phyloP scores from a whole-genome alignment of 1,139 yeast genomes.

The Blastobotrys persicus region DNA sequence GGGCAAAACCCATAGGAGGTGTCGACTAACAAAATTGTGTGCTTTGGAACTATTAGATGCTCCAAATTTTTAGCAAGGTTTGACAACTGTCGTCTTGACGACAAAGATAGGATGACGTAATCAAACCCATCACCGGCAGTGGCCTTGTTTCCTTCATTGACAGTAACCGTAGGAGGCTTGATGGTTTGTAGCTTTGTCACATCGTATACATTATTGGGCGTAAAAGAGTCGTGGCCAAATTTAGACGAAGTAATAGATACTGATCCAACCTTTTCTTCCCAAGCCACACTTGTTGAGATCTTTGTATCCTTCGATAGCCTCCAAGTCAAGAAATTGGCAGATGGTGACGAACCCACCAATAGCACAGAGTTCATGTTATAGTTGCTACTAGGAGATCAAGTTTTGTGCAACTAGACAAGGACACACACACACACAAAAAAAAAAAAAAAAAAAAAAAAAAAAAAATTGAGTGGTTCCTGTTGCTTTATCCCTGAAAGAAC shows the following conservation, averaged over 20 bases:
- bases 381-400: not conserved
- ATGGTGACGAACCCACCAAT: constrained; percentile 4
- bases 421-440: not conserved
- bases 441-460: constrained; percentile 11
- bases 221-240: constrained; percentile 27
- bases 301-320: not conserved
- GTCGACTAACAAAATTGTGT: constrained; percentile 34
- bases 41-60: constrained; percentile 26
- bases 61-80: constrained; percentile 29
- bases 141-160: not conserved
- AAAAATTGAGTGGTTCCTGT: constrained; percentile 2
- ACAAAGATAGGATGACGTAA: constrained; percentile 31
- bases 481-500: not conserved
- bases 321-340: constrained; percentile 4
- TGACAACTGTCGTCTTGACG: constrained; percentile 31
- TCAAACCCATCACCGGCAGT: constrained; percentile 25
- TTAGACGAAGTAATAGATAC: constrained; percentile 26
- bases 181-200: constrained; percentile 17
- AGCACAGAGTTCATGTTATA: constrained; percentile 1
- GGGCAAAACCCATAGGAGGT: constrained; percentile 31
- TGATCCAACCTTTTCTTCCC: constrained; percentile 11
- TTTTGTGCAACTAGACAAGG: not conserved
- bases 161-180: constrained; percentile 11
- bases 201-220: constrained; percentile 22
- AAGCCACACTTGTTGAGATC: not conserved